phyloP scores from a whole-genome alignment of 352 stramenopile species.

The Pythium pyrilobum region DNA sequence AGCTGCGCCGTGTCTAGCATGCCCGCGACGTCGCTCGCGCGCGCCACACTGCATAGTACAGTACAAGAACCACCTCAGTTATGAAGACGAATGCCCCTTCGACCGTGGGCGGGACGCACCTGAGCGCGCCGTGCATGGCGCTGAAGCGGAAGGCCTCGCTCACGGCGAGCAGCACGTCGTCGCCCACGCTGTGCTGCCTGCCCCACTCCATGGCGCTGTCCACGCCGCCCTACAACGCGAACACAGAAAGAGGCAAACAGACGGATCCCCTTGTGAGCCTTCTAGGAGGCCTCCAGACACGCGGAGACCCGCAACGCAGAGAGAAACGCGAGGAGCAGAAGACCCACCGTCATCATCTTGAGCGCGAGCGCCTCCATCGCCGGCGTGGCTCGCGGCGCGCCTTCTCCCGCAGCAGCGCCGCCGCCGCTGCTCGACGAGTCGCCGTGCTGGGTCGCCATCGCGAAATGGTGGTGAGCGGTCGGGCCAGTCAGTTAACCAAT shows the following conservation, averaged over 20 bases:
- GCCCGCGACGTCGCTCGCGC: slow-evolving; percentile 17
- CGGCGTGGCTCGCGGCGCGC: no score
- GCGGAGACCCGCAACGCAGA: not conserved
- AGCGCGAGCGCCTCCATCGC: slow-evolving; percentile 45
- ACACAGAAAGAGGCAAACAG: no score
- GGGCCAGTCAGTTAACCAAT: no score
- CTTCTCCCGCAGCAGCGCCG: no score
- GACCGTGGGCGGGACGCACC: slow-evolving; percentile 16
- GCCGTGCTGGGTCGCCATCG: no score
- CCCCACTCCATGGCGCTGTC: slow-evolving; percentile 58
- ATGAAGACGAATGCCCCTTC: not conserved
- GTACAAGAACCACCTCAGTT: not conserved
- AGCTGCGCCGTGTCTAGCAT: not conserved
- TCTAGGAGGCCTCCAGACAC: no score
- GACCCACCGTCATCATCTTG: slow-evolving; percentile 43
- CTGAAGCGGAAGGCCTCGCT: slow-evolving; percentile 30
- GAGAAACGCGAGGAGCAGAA: not conserved
- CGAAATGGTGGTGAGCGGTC: no score
- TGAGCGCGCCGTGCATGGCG: slow-evolving; percentile 39
- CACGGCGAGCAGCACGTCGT: slow-evolving; percentile 35
- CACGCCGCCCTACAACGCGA: slow-evolving; percentile 33
- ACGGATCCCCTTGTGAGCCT: no score
- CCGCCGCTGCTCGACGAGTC: no score
- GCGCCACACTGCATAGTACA: slow-evolving; percentile 8
- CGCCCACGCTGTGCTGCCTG: slow-evolving; percentile 63